Conservation (phyloP, 768 basidiomycete species). For the Candolleomyces aberdarensis region DNA sequence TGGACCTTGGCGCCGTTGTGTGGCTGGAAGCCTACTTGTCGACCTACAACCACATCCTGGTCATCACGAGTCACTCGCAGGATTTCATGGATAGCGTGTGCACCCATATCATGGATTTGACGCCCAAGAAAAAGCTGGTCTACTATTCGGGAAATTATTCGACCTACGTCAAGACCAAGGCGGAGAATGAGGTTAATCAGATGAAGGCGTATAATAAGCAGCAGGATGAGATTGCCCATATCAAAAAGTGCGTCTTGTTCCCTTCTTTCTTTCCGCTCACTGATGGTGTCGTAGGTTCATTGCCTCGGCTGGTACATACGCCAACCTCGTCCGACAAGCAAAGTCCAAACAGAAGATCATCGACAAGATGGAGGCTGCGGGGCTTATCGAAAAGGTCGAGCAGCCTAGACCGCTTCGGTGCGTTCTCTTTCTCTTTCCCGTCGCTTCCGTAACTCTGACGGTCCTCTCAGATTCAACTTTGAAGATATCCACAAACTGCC, state of each 20-base stretch:
- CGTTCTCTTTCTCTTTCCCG: slow-evolving; percentile 4
- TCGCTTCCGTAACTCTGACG: not conserved
- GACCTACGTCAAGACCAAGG: slow-evolving; percentile 94
- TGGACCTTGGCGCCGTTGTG: slow-evolving; percentile 96
- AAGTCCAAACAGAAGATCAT: slow-evolving; percentile 99
- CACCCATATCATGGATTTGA: slow-evolving; percentile 98
- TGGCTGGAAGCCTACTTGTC: slow-evolving; percentile 98
- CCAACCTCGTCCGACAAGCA: slow-evolving; percentile 97
- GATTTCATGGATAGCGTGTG: slow-evolving; percentile 99
- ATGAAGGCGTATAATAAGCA: slow-evolving; percentile 99
- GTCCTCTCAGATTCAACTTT: slow-evolving; percentile 74
- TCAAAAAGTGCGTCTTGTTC: slow-evolving; percentile 75
- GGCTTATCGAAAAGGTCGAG: slow-evolving; percentile 91
- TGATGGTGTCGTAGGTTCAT: slow-evolving; percentile 66
- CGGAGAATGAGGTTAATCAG: slow-evolving; percentile 98
- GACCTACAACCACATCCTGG: slow-evolving; percentile 98
- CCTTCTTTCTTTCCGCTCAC: slow-evolving; percentile 1
- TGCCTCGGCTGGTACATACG: slow-evolving; percentile 98
- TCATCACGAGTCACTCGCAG: slow-evolving; percentile 97
- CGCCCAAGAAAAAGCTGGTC: slow-evolving; percentile 84
- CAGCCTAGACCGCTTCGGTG: slow-evolving; percentile 59
- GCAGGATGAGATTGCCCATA: slow-evolving; percentile 97
- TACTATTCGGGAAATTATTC: slow-evolving; percentile 97
- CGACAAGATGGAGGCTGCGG: slow-evolving; percentile 99
- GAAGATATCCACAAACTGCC: slow-evolving; percentile 92